Evolutionary conservation across 148 eudicot genomes (phyloP).

Genomic region (Nyssa sinensis): DNA sequence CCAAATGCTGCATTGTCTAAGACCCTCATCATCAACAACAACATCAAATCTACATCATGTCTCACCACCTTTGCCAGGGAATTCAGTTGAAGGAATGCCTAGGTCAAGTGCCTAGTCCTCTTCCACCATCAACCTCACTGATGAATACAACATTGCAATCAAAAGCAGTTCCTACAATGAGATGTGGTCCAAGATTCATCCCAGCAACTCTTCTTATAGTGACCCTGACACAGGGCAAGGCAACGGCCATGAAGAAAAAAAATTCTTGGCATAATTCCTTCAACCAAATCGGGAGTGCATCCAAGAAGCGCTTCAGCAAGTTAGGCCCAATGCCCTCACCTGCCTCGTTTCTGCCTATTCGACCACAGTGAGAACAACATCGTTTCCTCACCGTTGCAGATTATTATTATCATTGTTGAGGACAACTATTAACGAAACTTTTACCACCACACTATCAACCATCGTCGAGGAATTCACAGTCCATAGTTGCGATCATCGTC

Average conservation of each 20-base stretch:
- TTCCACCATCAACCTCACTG: slow-evolving; percentile 61
- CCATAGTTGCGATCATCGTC: too few species aligned
- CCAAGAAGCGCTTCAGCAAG: slow-evolving; percentile 44
- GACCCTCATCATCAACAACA: slow-evolving; percentile 26
- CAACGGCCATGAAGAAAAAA: slow-evolving; percentile 29
- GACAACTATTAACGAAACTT: too few species aligned
- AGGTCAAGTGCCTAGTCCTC: slow-evolving; percentile 55
- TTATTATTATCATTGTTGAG: too few species aligned
- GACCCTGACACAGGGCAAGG: slow-evolving; percentile 25
- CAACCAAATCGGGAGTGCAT: slow-evolving; percentile 57
- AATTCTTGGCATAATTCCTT: slow-evolving; percentile 43
- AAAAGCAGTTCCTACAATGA: slow-evolving; percentile 69
- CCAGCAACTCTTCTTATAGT: slow-evolving; percentile 5
- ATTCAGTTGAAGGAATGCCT: slow-evolving; percentile 55
- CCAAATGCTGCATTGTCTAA: slow-evolving; percentile 38
- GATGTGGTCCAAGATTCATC: slow-evolving; percentile 54
- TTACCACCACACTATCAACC: too few species aligned
- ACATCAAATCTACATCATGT: slow-evolving; percentile 20
- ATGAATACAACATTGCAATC: slow-evolving; percentile 55
- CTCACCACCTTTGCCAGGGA: slow-evolving; percentile 40
- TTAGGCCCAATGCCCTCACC: slow-evolving; percentile 47
- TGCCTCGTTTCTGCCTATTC: slow-evolving; percentile 57
- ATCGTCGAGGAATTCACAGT: too few species aligned
- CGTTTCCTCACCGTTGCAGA: too few species aligned
- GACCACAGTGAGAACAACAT: slow-evolving; percentile 67